Percentiles rank a stretch among this genome's conserved stretches.
Evolutionary conservation across 169 alveolate species (phyloP).

Genomic region (Babesia ovata): DNA sequence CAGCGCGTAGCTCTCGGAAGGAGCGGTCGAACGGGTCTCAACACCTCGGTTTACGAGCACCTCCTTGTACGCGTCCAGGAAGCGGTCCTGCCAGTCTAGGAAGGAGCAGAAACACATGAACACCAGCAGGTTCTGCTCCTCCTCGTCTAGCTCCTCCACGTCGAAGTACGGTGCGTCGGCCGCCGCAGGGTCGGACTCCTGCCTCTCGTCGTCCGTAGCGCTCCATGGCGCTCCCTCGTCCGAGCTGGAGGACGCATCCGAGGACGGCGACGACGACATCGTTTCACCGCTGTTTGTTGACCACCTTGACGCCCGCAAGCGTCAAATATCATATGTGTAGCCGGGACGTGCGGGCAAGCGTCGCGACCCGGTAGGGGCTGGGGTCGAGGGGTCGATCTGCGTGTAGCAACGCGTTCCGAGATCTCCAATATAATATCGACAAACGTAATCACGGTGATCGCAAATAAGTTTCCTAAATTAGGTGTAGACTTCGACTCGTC

Average conservation of each 20-base stretch:
- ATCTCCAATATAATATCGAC: too few relatives aligned
- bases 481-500: neutral
- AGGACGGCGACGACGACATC: neutral
- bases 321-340: too few relatives aligned
- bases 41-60: constrained; percentile 13
- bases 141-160: constrained; percentile 46
- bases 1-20: neutral
- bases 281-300: too few relatives aligned
- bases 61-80: constrained; percentile 47
- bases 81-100: constrained; percentile 61
- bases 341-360: too few relatives aligned
- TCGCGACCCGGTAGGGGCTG: too few relatives aligned
- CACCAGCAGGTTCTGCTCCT: constrained; percentile 39
- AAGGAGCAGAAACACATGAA: constrained; percentile 42
- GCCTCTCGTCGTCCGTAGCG: too few relatives aligned
- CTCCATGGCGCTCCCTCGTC: constrained; percentile 6
- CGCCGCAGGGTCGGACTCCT: neutral
- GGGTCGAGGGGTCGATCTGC: too few relatives aligned
- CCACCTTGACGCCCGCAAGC: too few relatives aligned
- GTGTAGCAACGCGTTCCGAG: too few relatives aligned
- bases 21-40: neutral
- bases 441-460: too few relatives aligned
- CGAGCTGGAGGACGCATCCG: constrained; percentile 8
- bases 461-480: too few relatives aligned
- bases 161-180: constrained; percentile 8